phyloP scores from a whole-genome alignment of 495 filamentous ascomycete genomes.

The Penicillium verhagenii region DNA sequence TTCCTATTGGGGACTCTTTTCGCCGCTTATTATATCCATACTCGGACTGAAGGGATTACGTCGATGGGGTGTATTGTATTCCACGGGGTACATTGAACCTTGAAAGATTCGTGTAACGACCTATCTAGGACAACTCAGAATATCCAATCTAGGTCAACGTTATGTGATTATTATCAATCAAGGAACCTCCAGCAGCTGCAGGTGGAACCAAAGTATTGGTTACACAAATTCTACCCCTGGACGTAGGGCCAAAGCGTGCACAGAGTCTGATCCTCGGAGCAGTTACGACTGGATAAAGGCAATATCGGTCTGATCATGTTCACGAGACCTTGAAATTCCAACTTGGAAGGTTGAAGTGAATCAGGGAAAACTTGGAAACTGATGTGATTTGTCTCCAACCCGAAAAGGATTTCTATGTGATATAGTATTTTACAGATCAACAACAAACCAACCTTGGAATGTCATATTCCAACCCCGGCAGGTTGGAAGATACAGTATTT shows the following conservation, averaged over 20 bases:
- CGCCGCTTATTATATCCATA: not conserved
- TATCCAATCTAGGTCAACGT: no score
- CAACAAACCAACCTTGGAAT: no score
- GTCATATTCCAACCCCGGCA: no score
- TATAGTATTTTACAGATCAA: no score
- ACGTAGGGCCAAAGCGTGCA: constrained; percentile 2
- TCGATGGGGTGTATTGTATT: not conserved
- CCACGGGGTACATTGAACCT: not conserved
- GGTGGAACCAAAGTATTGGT: not conserved
- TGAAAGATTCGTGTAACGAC: no score
- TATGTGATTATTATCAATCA: not conserved
- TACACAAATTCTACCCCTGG: constrained; percentile 11
- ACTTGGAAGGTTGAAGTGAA: no score
- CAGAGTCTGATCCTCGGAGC: constrained; percentile 2
- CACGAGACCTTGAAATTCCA: not conserved
- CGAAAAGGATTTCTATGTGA: no score
- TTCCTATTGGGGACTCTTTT: not conserved
- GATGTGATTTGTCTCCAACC: no score
- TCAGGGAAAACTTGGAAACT: no score
- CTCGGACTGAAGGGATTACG: not conserved
- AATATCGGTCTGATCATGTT: not conserved
- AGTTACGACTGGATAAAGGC: not conserved
- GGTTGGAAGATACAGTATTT: no score
- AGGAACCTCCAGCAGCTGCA: no score
- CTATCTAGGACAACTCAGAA: no score